Base-by-base conservation (phyloP, 768 basidiomycete species). In the Phaeotremella fagi region DNA sequence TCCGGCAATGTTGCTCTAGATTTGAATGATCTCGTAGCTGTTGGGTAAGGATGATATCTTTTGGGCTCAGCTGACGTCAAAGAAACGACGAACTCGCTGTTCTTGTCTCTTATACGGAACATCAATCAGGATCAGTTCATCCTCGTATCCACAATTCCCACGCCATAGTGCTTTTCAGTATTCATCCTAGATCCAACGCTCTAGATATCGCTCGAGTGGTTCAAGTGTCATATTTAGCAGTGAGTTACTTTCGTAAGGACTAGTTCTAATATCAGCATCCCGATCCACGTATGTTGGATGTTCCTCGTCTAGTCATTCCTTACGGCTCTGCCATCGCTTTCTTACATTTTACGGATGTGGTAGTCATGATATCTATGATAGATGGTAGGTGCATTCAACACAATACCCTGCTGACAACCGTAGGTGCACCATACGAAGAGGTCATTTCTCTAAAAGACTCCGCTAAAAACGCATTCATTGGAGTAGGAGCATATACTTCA, bases 391-490 rank as follows among this genome's bases (percentile, higher is more conserved):
- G 15, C 45, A 43, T 23, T 9, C 26, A 18, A 18, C 33, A 3
- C 26, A 14, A 52, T 47, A 52, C 41, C 43, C 42, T 26, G 2
- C 2, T 43, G 6, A 14, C 53, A 68, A 41, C 38, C 22, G 20
- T 41, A 41, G 68, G 60, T 11, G 60, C 63, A 2, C 28, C 64
- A 0, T 74, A 75, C 60, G 75, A 77, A 43, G 76, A 78, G 38
- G 60, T 62, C 27, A 71, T 77, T 43, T 55, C 70, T 1, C 69
- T 78, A 11, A 68, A 68, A 38, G 68, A 75, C 37, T 35, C 64
- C n/a, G 53, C 56, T n/a, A 56, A 64, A 43, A 73, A 75, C 48
- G 73, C 72, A 4, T 71, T 77, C 63, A 48, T 78, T 45, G 77
- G 76, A 24, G 49, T 59, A 4, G 66, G 66, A 2, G 15, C 44